phyloP scores from a whole-genome alignment of 169 alveolate genomes.

The Perkinsus marinus region DNA sequence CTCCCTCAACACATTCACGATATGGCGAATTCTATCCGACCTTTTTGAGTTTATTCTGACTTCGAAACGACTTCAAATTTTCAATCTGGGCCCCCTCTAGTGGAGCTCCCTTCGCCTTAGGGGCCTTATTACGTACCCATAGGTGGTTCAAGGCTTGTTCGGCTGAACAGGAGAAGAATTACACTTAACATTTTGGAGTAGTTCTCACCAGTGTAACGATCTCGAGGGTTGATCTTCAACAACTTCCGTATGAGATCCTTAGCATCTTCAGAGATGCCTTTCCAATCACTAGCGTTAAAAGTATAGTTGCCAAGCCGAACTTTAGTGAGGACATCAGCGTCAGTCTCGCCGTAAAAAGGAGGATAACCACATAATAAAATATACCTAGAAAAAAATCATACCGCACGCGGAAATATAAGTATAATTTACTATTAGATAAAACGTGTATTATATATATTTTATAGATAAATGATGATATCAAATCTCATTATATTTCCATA shows the following conservation, averaged over 20 bases:
- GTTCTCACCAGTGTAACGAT: not conserved
- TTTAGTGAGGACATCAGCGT: constrained; percentile 52
- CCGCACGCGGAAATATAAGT: too few species aligned
- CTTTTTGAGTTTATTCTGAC: not conserved
- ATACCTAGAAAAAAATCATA: constrained; percentile 58
- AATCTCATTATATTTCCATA: too few species aligned
- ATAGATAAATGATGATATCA: too few species aligned
- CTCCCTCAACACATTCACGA: too few species aligned
- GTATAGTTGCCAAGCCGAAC: constrained; percentile 61
- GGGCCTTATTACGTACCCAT: constrained; percentile 32
- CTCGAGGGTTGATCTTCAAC: constrained; percentile 33
- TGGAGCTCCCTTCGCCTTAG: constrained; percentile 2
- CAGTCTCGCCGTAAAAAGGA: constrained; percentile 73
- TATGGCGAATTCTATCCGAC: too few species aligned
- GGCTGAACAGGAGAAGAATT: not conserved
- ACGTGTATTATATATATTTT: too few species aligned
- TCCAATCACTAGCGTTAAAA: constrained; percentile 70
- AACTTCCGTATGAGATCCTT: constrained; percentile 61
- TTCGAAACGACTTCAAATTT: not conserved
- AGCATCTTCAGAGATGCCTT: constrained; percentile 56
- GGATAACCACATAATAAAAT: constrained; percentile 69
- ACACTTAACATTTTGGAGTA: too few species aligned
- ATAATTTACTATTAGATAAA: too few species aligned
- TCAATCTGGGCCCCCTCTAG: not conserved
- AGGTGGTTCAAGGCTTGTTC: constrained; percentile 42